These are phyloP conservation scores for Myriosclerotinia scirpicola DNA, from an alignment of 2,329 filamentous ascomycete genomes.

Conservation along the genomic window DNA sequence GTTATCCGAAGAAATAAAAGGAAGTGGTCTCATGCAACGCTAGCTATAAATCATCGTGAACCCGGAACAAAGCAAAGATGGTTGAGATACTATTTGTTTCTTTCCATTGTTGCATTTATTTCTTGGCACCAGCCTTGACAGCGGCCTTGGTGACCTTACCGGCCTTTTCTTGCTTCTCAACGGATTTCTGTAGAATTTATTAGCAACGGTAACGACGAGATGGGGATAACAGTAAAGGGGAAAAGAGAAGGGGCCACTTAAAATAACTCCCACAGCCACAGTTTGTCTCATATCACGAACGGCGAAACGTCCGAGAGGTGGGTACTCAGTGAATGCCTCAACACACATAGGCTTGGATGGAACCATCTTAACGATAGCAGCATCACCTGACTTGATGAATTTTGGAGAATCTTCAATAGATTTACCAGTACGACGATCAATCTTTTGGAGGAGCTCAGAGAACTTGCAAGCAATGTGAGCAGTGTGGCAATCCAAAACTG, in stretches of 20 bases:
- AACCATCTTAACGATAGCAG: conserved; percentile 99
- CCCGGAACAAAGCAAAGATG: conserved; percentile 6
- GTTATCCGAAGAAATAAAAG: not conserved
- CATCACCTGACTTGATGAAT: conserved; percentile 99
- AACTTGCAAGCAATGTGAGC: conserved; percentile 99
- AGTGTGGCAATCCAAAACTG: conserved; percentile 99
- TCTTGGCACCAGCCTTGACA: conserved; percentile 44
- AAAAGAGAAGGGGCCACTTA: conserved; percentile 59
- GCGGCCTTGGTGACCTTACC: conserved; percentile 41
- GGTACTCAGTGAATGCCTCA: conserved; percentile 99
- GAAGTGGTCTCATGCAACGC: conserved; percentile 2
- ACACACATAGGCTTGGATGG: conserved; percentile 99
- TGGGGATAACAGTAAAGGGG: too few relatives aligned
- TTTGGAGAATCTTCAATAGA: conserved; percentile 87
- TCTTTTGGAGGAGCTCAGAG: conserved; percentile 99
- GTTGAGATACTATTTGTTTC: conserved; percentile 9
- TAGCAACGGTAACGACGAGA: conserved; percentile 41
- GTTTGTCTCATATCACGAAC: conserved; percentile 50
- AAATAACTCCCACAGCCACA: conserved; percentile 47
- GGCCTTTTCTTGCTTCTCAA: not conserved
- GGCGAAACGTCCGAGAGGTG: conserved; percentile 98
- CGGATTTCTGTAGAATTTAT: conserved; percentile 14
- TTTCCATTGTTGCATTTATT: conserved; percentile 35
- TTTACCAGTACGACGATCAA: conserved; percentile 99
- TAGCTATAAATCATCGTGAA: conserved; percentile 17